A percentile compares a stretch with the other conserved stretches of the same genome.
These are phyloP conservation scores for Ophiostoma populinum DNA, from an alignment of 2,329 filamentous ascomycete genomes.

Conservation along the genomic window DNA sequence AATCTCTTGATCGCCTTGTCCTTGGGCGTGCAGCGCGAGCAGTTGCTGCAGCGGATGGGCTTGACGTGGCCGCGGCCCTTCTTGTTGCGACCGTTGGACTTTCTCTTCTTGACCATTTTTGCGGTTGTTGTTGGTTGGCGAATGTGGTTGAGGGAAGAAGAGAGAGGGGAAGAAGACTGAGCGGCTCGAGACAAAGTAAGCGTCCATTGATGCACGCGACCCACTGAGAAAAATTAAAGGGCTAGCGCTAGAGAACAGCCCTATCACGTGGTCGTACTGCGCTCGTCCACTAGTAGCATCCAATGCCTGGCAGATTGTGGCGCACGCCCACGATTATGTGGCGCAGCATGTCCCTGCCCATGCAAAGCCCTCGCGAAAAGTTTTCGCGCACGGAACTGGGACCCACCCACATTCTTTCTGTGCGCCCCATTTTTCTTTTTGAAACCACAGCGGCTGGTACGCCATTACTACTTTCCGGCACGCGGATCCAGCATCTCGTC, in stretches of 20 bases:
- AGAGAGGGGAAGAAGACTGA: neutral
- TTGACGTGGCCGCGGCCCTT: conserved; percentile 99
- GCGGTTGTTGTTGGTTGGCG: conserved; percentile 9
- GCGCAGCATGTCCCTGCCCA: neutral
- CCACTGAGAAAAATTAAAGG: conserved; percentile 3
- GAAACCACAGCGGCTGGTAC: too few relatives aligned
- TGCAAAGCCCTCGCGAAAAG: neutral
- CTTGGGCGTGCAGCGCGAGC: conserved; percentile 82
- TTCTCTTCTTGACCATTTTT: conserved; percentile 17
- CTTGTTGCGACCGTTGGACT: conserved; percentile 87
- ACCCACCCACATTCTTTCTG: neutral
- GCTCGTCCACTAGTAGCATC: too few relatives aligned
- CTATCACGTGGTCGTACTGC: neutral
- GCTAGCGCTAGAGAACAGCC: neutral
- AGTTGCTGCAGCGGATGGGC: conserved; percentile 72
- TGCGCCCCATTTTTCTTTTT: neutral
- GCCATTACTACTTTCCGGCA: too few relatives aligned
- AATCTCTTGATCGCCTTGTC: conserved; percentile 99
- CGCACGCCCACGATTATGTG: too few relatives aligned
- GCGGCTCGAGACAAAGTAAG: conserved; percentile 1
- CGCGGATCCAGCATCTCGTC: too few relatives aligned
- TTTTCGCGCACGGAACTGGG: neutral
- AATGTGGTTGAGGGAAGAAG: neutral
- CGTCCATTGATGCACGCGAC: neutral
- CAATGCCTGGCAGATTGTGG: too few relatives aligned